Evolutionary conservation across 257 asterid species (phyloP).

Genomic region (Gentiana straminea): DNA sequence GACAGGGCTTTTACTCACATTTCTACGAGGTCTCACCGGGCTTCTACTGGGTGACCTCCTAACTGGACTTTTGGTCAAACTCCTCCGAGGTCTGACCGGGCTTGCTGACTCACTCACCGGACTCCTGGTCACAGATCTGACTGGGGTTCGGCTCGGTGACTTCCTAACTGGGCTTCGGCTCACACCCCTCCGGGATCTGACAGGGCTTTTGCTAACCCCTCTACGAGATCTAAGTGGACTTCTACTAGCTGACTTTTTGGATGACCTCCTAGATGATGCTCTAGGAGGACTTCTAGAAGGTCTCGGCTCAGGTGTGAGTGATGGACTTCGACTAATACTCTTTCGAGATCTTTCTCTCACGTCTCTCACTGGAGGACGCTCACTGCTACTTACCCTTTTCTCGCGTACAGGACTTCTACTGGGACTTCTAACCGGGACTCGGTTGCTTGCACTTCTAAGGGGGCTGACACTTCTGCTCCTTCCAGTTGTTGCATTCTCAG

Average conservation of each 20-base stretch:
- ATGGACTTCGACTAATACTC: slow-evolving; percentile 30
- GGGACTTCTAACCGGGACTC: slow-evolving; percentile 29
- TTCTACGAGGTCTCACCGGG: slow-evolving; percentile 56
- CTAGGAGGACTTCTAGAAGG: slow-evolving; percentile 39
- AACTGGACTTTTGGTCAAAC: slow-evolving; percentile 43
- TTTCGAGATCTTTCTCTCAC: slow-evolving; percentile 6
- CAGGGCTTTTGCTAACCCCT: slow-evolving; percentile 45
- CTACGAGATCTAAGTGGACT: slow-evolving; percentile 54
- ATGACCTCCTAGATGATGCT: slow-evolving; percentile 42
- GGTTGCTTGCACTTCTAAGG: slow-evolving; percentile 20
- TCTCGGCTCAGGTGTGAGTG: slow-evolving; percentile 32
- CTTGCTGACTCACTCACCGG: slow-evolving; percentile 40
- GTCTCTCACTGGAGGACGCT: slow-evolving; percentile 47
- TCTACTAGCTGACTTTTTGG: slow-evolving; percentile 39
- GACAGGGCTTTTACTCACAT: slow-evolving; percentile 37
- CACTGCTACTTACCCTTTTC: slow-evolving; percentile 37
- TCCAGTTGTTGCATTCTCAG: slow-evolving; percentile 5
- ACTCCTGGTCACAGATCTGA: slow-evolving; percentile 28
- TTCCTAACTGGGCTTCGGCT: slow-evolving; percentile 17
- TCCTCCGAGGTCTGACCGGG: slow-evolving; percentile 29
- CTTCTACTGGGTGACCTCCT: slow-evolving; percentile 50
- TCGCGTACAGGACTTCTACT: slow-evolving; percentile 36
- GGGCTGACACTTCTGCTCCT: slow-evolving; percentile 24
- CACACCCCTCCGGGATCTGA: slow-evolving; percentile 12
- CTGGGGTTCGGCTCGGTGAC: slow-evolving; percentile 26